A percentile compares a stretch with the other conserved stretches of the same genome.
Evolutionary conservation across 495 filamentous ascomycete genomes (phyloP).

Genomic region (Filosporella fistucella): DNA sequence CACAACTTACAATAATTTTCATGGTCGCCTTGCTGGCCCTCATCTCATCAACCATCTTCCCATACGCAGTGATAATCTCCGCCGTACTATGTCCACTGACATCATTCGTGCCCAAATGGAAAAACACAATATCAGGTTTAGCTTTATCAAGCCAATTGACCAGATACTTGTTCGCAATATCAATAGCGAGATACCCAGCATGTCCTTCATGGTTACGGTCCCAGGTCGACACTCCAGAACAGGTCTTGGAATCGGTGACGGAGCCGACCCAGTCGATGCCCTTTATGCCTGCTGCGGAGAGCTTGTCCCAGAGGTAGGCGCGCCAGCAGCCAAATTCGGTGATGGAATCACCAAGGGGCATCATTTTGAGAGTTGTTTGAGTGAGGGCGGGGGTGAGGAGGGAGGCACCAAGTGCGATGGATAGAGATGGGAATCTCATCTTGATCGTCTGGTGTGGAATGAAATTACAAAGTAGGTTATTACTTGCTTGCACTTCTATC

Average conservation of each 20-base stretch:
- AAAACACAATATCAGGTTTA: slow-evolving; percentile 36
- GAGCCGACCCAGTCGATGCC: slow-evolving; percentile 31
- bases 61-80: slow-evolving; percentile 34
- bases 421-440: too few relatives aligned
- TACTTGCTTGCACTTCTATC: too few relatives aligned
- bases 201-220: slow-evolving; percentile 41
- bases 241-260: slow-evolving; percentile 32
- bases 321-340: not conserved
- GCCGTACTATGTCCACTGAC: slow-evolving; percentile 24
- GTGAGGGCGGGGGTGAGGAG: not conserved
- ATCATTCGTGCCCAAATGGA: slow-evolving; percentile 42
- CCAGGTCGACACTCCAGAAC: slow-evolving; percentile 22
- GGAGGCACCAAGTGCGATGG: too few relatives aligned
- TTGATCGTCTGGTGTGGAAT: too few relatives aligned
- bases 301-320: not conserved
- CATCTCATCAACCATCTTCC: slow-evolving; percentile 32
- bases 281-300: not conserved
- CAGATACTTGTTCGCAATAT: slow-evolving; percentile 40
- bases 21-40: slow-evolving; percentile 28
- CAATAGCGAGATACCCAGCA: slow-evolving; percentile 36
- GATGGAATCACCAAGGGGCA: not conserved
- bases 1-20: slow-evolving; percentile 33
- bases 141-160: slow-evolving; percentile 31
- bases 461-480: too few relatives aligned
- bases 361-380: not conserved